Conservation (phyloP, 345 rosid genomes). For the Camelina neglecta region DNA sequence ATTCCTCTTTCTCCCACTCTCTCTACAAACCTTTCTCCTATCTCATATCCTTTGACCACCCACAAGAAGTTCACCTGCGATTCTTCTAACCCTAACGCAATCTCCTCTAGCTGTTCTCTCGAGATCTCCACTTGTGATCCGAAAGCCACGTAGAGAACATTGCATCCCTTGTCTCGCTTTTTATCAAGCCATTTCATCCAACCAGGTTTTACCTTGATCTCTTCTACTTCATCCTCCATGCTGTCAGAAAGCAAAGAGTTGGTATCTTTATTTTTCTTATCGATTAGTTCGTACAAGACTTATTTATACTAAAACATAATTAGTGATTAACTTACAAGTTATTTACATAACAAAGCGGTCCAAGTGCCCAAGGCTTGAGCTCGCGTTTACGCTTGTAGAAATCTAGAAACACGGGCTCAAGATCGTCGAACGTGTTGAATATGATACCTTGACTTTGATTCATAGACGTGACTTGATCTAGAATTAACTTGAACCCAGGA, state of each 20-base stretch:
- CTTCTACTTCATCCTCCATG: not conserved
- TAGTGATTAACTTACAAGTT: not conserved
- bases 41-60: slow-evolving; percentile 10
- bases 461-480: slow-evolving; percentile 20
- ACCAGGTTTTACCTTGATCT: not conserved
- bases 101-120: slow-evolving; percentile 17
- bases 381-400: slow-evolving; percentile 12
- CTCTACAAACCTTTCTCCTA: slow-evolving; percentile 1
- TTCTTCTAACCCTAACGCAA: slow-evolving; percentile 20
- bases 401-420: slow-evolving; percentile 11
- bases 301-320: not conserved
- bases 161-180: not conserved
- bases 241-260: not conserved
- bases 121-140: slow-evolving; percentile 16
- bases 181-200: not conserved
- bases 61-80: slow-evolving; percentile 12
- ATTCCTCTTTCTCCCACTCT: slow-evolving; percentile 22
- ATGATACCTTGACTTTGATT: slow-evolving; percentile 17
- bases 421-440: slow-evolving; percentile 5
- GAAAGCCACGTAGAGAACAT: slow-evolving; percentile 2
- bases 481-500: slow-evolving; percentile 13
- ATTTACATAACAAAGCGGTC: slow-evolving; percentile 10
- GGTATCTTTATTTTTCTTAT: not conserved
- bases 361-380: slow-evolving; percentile 11
- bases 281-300: not conserved